Conservation (phyloP, 352 stramenopile genomes). For the Phytophthora podocarpi region DNA sequence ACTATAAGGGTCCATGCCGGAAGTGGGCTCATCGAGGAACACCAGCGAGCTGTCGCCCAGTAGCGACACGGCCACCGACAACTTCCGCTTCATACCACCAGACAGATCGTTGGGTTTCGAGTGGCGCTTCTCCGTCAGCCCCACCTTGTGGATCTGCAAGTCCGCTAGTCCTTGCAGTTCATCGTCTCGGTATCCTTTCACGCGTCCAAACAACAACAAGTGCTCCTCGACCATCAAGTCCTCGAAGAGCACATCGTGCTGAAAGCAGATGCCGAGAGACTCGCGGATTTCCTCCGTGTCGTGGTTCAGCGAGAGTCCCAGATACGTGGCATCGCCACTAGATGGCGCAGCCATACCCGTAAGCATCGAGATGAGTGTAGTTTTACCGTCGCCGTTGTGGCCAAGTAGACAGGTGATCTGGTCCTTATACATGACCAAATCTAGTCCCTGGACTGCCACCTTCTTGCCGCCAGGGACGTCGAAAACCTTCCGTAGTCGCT, state of each 20-base stretch:
- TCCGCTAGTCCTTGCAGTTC: constrained; percentile 31
- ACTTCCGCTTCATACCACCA: constrained; percentile 92
- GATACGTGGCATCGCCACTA: constrained; percentile 57
- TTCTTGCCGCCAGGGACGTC: constrained; percentile 65
- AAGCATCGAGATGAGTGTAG: constrained; percentile 88
- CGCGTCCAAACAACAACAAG: constrained; percentile 53
- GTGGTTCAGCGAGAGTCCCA: constrained; percentile 60
- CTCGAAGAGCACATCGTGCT: constrained; percentile 74
- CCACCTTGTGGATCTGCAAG: constrained; percentile 60
- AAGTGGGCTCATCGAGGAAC: constrained; percentile 93
- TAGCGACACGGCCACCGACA: constrained; percentile 90
- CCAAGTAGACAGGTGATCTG: constrained; percentile 91
- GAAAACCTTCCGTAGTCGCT: constrained; percentile 58
- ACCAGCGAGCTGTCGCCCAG: constrained; percentile 86
- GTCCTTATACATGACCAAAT: constrained; percentile 84
- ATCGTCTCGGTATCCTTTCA: constrained; percentile 50
- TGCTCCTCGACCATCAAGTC: constrained; percentile 78
- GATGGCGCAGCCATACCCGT: constrained; percentile 71
- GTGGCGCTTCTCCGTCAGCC: constrained; percentile 65
- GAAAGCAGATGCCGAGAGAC: constrained; percentile 71
- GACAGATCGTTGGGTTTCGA: constrained; percentile 72
- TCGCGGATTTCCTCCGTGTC: constrained; percentile 74
- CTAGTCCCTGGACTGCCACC: constrained; percentile 73
- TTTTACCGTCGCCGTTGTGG: constrained; percentile 92
- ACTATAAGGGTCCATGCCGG: constrained; percentile 96